Base-by-base conservation (phyloP, 805 yeast genomes). In the Cyberlindnera americana region DNA sequence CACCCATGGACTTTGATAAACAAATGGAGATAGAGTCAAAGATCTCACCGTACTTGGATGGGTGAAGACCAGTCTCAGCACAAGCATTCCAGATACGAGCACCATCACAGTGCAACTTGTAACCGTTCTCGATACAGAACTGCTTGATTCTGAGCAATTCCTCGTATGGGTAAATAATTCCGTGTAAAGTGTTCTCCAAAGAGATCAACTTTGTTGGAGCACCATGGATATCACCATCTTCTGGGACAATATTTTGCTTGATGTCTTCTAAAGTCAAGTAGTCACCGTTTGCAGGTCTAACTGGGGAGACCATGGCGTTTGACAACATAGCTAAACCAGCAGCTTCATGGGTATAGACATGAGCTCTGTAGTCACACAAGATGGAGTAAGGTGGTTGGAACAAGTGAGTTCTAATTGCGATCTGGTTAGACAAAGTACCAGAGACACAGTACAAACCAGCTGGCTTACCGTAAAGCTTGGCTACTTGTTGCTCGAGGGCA, bases 21-120 rank as follows among this genome's bases (percentile, higher is more conserved):
- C 98, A 90, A 37, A 90, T 70, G 8, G 95, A 85, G 34, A 90
- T 85, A 13, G 93, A 77, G 62, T 90, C 97, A 59, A 90, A 90
- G 43, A 79, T 65, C 43, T 72, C 67, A 50, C 95, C 85, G 61
- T 81, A 88, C 52, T 86, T 85, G 18, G 62, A 64, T 38, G 89
- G 63, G 9, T 87, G 63, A 9, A 52, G 33, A 2, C 56, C 59
- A 7, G 87, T 73, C 25, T 74, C 89, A 7, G 74, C 83, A 28
- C 78, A 70, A 6, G 96, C 96, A 56, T 90, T 88, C 90, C 95
- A 89, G 38, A 90, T 65, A 52, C 98, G 74, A 14, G 97, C 98
- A 48, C 97, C 98, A 59, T 90, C 98, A 53, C 89, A 77, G 56
- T 91, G 97, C 48, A 89, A 61, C 42, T 67, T 71, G 41, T 86